Conservation (phyloP, 345 rosid species). For the Acer yangbiense region DNA sequence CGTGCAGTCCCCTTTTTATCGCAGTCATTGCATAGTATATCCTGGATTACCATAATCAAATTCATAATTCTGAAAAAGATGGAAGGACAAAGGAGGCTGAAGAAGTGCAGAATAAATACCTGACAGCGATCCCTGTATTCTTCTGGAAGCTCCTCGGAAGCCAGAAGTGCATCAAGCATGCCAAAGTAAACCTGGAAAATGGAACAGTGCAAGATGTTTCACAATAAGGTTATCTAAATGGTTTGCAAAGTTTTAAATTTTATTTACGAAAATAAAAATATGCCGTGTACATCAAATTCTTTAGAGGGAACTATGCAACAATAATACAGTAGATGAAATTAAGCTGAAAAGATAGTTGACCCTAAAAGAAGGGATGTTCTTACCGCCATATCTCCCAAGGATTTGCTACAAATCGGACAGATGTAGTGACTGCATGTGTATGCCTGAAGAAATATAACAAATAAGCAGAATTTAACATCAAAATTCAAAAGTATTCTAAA, state of each 20-base stretch:
- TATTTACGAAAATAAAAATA: not conserved
- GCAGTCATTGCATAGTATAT: slow-evolving; percentile 74
- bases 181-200: slow-evolving; percentile 56
- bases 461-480: too few relatives aligned
- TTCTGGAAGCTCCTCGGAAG: slow-evolving; percentile 62
- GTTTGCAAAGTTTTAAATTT: not conserved
- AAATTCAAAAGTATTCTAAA: too few relatives aligned
- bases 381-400: slow-evolving; percentile 72
- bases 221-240: too few relatives aligned
- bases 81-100: not conserved
- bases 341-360: not conserved
- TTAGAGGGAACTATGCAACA: not conserved
- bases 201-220: not conserved
- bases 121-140: slow-evolving; percentile 59
- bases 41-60: slow-evolving; percentile 39
- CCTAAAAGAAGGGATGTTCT: slow-evolving; percentile 15
- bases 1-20: slow-evolving; percentile 60
- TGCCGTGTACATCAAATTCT: not conserved
- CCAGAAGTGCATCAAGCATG: slow-evolving; percentile 63
- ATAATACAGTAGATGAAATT: too few relatives aligned
- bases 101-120: slow-evolving; percentile 28
- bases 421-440: slow-evolving; percentile 64
- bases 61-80: not conserved
- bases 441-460: slow-evolving; percentile 37
- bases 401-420: slow-evolving; percentile 69